Conservation (phyloP, 2,329 filamentous ascomycete species). For the Aspergillus unguis region DNA sequence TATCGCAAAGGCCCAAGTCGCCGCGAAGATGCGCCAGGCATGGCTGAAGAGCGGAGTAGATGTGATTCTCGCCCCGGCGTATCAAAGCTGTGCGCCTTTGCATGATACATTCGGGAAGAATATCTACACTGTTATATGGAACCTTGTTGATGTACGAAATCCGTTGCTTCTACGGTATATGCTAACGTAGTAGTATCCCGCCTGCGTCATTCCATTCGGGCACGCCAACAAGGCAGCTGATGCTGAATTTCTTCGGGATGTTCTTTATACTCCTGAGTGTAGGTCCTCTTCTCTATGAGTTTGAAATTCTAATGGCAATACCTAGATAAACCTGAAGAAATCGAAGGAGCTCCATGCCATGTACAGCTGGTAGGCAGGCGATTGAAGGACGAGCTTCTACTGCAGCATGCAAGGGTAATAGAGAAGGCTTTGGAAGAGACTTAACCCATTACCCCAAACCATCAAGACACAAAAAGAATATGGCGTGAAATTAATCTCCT, state of each 20-base stretch:
- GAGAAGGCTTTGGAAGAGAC: conserved; percentile 9
- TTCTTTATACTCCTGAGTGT: conserved; percentile 21
- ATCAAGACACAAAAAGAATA: not conserved
- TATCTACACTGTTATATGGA: conserved; percentile 22
- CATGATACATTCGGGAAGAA: conserved; percentile 22
- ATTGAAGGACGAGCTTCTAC: conserved; percentile 21
- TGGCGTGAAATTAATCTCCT: too few species aligned
- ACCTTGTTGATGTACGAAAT: conserved; percentile 23
- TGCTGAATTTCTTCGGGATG: conserved; percentile 19
- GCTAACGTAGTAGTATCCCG: conserved; percentile 17
- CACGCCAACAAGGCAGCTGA: conserved; percentile 16
- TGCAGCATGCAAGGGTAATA: conserved; percentile 18
- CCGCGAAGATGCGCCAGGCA: conserved; percentile 13
- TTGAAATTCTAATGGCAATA: not conserved
- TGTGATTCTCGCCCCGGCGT: conserved; percentile 21
- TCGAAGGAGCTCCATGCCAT: conserved; percentile 24
- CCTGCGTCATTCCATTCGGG: conserved; percentile 23
- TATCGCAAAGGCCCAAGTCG: conserved; percentile 10
- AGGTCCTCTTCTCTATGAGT: not conserved
- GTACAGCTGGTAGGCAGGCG: conserved; percentile 24
- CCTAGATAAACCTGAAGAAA: conserved; percentile 17
- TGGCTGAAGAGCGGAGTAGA: conserved; percentile 23
- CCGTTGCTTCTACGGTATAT: not conserved
- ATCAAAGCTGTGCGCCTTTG: conserved; percentile 22
- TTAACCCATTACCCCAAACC: not conserved